Evolutionary conservation across 192 early-diverging fungal genomes (phyloP), one percentile per base, ranked within the genome.

Genomic region (Entophlyctis luteolus): DNA sequence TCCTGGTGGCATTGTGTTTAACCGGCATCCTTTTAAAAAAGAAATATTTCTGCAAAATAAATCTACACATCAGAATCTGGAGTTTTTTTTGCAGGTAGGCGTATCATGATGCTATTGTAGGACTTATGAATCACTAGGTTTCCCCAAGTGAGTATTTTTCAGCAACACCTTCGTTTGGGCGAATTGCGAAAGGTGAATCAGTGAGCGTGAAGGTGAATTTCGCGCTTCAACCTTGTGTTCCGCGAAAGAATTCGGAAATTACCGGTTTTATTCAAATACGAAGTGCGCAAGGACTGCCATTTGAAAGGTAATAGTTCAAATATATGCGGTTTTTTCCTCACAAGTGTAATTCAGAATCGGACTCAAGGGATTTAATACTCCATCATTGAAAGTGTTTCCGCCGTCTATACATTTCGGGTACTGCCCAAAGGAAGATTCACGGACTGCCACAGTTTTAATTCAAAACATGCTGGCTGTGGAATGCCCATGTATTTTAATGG

Each of bases 21-120:
- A 75, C 37, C 70, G 74, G 14, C 72, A 67, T 36, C 80, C 80
- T 1, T 75, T 75, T 55, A 25, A 48, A 0, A 68, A 69, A 35
- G 73, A 75, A 2, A 36, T 80, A 12, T 82, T 65, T 50, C 33
- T 82, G 2, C 72, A 82, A 38, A 82, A 82, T 42, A 77, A 74
- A 53, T 77, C 80, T 4, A 33, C 74, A 25, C 60, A 67, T 0
- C 32, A 70, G 2, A 74, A 77, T 48, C 35, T 71, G 8, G 2
- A 22, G 12, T 82, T 77, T 65, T 71, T 55, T 35, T 25, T 81
- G 12, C 79, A 79, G 46, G 68, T 70, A 29, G n/a, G 39, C 25
- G 14, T 37, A 42, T 59, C 27, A 6, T 56, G 23, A 56, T 33
- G 5, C 22, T 37, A 2, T 23, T 38, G 6, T 38, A 38, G 23